Base-by-base conservation (phyloP, 345 rosid species). In the Heritiera littoralis region DNA sequence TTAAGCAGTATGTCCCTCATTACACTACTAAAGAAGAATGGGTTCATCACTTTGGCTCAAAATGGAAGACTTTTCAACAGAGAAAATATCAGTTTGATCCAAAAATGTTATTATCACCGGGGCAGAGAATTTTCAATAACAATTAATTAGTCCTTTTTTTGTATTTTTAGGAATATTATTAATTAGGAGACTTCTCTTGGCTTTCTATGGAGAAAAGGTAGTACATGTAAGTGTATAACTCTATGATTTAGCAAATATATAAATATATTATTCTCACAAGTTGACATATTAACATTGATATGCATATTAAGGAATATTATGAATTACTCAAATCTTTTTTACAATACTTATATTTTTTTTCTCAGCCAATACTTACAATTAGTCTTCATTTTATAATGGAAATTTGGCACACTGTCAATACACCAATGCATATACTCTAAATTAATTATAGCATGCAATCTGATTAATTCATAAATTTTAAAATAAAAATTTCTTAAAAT, bases 41-140 rank as follows among this genome's bases (percentile, higher is more conserved):
- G 99, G 48, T 72, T 17, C 81, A 81, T 20, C 97, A 96, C 83
- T 94, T 94, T 72, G 95, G 97, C 28, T 75, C 91, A n/a, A 94
- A 90, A 82, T 96, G 99, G 99, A 30, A 5, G 23, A 81, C 66
- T 49, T 94, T 91, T 70, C 49, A 59, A n/a, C 80, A 80, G 49
- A 88, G 89, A 56, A 96, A 96, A 86, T 68, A 77, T 10, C 83
- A 63, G 74, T 96, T 89, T 89, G 99, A 96, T 89, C 99, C 97
- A 5, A 90, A 90, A 83, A 85, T 73, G 85, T 75, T 92, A 45
- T 74, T 92, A 10, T 89, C 99, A 28, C 98, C 99, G 0, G 99
- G 99, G 75, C 99, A 96, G 71, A 85, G 82, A 58, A 94, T 94
- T 84, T 95, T 91, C 86, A 88, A 85, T 79, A 63, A 61, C 38